Percentiles rank a stretch among this genome's conserved stretches.
Evolutionary conservation across 768 basidiomycete species (phyloP).

Genomic region (Calocera cornea): DNA sequence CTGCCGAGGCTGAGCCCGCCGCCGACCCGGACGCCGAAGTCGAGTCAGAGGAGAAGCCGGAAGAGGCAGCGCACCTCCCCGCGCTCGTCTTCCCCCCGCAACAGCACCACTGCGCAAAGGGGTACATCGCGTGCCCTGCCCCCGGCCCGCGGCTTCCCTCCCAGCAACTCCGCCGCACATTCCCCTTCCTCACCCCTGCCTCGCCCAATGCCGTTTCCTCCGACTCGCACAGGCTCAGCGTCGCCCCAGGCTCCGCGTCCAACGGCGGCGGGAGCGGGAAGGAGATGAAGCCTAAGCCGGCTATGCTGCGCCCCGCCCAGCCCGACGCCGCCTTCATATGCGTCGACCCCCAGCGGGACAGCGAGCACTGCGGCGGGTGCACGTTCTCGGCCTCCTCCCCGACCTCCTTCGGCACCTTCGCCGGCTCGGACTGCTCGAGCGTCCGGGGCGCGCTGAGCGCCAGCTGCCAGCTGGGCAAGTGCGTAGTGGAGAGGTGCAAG

Average conservation of each 20-base stretch:
- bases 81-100: not conserved
- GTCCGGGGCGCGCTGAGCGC: not conserved
- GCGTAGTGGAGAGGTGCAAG: not conserved
- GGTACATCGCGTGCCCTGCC: not conserved
- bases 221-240: not conserved
- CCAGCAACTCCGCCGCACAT: not conserved
- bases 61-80: not conserved
- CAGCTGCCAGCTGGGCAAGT: not conserved
- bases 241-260: not conserved
- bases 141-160: not conserved
- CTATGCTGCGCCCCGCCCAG: not conserved
- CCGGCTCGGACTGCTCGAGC: not conserved
- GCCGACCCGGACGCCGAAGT: not conserved
- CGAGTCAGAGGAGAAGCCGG: too few species aligned
- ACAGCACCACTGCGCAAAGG: not conserved
- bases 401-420: not conserved
- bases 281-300: too few species aligned
- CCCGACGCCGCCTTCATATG: not conserved
- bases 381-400: not conserved
- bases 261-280: too few species aligned
- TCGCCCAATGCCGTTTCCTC: too few species aligned
- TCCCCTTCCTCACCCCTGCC: not conserved
- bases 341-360: not conserved
- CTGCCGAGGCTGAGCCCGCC: not conserved
- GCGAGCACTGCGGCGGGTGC: not conserved